These are phyloP conservation scores for Penicillium cosmopolitanum DNA, from an alignment of 495 filamentous ascomycete species.

Conservation along the genomic window DNA sequence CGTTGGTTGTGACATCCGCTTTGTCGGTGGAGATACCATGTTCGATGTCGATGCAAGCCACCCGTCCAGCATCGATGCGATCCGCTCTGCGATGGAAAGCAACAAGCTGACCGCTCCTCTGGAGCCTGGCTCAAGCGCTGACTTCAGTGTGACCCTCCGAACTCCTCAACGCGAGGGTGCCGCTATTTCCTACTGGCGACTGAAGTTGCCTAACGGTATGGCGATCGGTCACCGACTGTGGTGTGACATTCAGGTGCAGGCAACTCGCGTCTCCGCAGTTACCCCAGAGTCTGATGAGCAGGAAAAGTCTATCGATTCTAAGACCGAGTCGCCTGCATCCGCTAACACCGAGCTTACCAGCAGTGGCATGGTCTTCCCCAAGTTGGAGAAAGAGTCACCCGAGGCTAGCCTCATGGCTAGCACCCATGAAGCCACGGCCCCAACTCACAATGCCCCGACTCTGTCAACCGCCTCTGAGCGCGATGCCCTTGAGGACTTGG, in stretches of 20 bases:
- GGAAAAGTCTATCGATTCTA: slow-evolving; percentile 13
- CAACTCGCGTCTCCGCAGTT: slow-evolving; percentile 15
- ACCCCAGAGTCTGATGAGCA: slow-evolving; percentile 29
- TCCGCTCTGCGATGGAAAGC: slow-evolving; percentile 76
- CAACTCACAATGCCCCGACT: slow-evolving; percentile 35
- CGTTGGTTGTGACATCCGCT: slow-evolving; percentile 85
- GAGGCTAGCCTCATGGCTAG: slow-evolving; percentile 77
- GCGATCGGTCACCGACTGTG: slow-evolving; percentile 92
- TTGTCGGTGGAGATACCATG: slow-evolving; percentile 94
- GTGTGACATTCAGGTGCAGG: slow-evolving; percentile 82
- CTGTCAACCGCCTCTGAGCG: slow-evolving; percentile 49
- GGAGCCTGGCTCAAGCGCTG: slow-evolving; percentile 68
- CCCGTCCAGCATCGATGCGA: slow-evolving; percentile 71
- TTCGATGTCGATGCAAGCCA: slow-evolving; percentile 79
- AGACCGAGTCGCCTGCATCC: slow-evolving; percentile 17
- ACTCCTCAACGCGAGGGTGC: slow-evolving; percentile 74
- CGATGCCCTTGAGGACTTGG: slow-evolving; percentile 68
- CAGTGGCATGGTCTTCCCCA: slow-evolving; percentile 95
- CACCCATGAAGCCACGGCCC: slow-evolving; percentile 62
- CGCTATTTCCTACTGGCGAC: slow-evolving; percentile 93
- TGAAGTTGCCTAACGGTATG: slow-evolving; percentile 78
- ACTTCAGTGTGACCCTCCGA: slow-evolving; percentile 84
- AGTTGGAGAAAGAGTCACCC: slow-evolving; percentile 92
- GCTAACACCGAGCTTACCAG: slow-evolving; percentile 30
- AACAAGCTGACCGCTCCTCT: slow-evolving; percentile 73